Percentiles rank a stretch among this genome's conserved stretches.
These are phyloP conservation scores for Colletotrichum eleusines DNA, from an alignment of 2,329 filamentous ascomycete genomes.

Conservation along the genomic window DNA sequence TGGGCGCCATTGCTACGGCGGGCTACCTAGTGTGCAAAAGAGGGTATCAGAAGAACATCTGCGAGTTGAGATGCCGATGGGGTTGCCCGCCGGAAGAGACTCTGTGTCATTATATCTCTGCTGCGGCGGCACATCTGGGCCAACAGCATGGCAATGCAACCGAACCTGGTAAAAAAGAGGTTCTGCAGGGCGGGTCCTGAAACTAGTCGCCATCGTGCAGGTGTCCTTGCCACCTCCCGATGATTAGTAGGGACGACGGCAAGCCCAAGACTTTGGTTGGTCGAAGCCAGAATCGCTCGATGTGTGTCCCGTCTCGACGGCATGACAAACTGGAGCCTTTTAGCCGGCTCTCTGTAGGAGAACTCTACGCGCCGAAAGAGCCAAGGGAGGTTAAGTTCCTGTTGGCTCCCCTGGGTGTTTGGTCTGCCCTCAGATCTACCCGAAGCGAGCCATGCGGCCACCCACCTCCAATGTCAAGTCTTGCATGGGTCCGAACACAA, in stretches of 20 bases:
- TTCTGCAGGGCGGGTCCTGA: constrained; percentile 21
- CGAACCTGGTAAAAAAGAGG: neutral
- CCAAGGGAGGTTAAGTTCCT: neutral
- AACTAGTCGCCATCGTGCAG: constrained; percentile 33
- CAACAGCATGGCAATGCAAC: neutral
- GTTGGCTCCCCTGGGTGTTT: neutral
- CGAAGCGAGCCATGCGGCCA: neutral
- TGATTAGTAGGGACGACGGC: constrained; percentile 12
- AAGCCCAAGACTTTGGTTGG: constrained; percentile 8
- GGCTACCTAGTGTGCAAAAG: neutral
- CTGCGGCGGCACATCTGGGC: neutral
- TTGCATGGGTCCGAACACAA: constrained; percentile 13
- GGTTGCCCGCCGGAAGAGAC: neutral
- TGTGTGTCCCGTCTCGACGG: constrained; percentile 27
- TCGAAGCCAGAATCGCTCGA: constrained; percentile 19
- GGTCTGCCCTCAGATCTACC: neutral
- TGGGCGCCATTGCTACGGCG: constrained; percentile 26
- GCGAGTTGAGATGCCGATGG: neutral
- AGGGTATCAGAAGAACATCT: neutral
- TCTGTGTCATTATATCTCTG: constrained; percentile 23
- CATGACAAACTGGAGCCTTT: constrained; percentile 29
- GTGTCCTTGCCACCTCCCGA: constrained; percentile 23
- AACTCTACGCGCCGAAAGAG: constrained; percentile 1
- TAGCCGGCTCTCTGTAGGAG: neutral
- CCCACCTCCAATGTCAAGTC: neutral